These are phyloP conservation scores for Galerina sulciceps DNA, from an alignment of 768 basidiomycete genomes.

Conservation along the genomic window DNA sequence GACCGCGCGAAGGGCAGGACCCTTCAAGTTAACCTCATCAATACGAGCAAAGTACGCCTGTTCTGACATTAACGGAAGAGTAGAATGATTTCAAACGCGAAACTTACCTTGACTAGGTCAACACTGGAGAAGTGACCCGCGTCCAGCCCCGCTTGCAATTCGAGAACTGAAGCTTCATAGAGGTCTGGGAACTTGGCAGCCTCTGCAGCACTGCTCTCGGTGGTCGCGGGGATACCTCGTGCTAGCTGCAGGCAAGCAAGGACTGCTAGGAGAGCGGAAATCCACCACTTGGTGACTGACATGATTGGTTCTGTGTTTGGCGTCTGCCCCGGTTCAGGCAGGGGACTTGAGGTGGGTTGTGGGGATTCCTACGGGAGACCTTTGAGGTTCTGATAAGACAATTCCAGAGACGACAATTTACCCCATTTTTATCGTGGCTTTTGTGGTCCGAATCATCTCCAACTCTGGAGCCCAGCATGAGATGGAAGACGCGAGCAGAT, in stretches of 20 bases:
- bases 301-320: not conserved
- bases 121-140: constrained; percentile 57
- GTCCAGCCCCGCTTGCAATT: constrained; percentile 57
- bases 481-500: constrained; percentile 2
- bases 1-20: constrained; percentile 59
- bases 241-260: constrained; percentile 6
- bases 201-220: not conserved
- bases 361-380: not conserved
- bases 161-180: constrained; percentile 60
- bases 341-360: not conserved
- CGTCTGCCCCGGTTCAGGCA: not conserved
- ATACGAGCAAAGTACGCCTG: constrained; percentile 72
- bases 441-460: not conserved
- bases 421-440: not conserved
- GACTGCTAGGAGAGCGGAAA: constrained; percentile 5
- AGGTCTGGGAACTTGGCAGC: constrained; percentile 46
- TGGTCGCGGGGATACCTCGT: not conserved
- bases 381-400: not conserved
- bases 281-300: constrained; percentile 9
- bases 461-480: not conserved
- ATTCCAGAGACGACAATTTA: not conserved
- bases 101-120: constrained; percentile 61
- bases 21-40: constrained; percentile 68
- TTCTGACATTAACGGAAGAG: not conserved
- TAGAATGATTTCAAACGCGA: not conserved